phyloP scores from a whole-genome alignment of 805 yeast species.

The Yarrowia porcina region DNA sequence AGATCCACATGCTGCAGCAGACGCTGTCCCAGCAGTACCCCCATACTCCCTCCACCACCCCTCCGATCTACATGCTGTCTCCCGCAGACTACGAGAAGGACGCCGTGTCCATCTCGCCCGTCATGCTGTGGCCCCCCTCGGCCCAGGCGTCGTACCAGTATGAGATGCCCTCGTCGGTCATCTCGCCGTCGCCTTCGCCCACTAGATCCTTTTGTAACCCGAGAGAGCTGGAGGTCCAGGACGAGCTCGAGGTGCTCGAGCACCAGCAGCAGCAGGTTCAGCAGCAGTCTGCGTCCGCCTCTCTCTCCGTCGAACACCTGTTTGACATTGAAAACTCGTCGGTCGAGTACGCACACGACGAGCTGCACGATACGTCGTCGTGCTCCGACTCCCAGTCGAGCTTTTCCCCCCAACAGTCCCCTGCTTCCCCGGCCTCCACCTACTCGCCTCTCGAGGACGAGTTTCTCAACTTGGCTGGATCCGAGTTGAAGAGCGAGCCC shows the following conservation, averaged over 20 bases:
- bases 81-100: slow-evolving; percentile 11
- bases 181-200: slow-evolving; percentile 19
- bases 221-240: slow-evolving; percentile 22
- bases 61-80: slow-evolving; percentile 10
- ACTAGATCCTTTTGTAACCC: slow-evolving; percentile 20
- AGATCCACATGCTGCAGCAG: slow-evolving; percentile 25
- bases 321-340: slow-evolving; percentile 22
- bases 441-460: slow-evolving; percentile 23
- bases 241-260: slow-evolving; percentile 6
- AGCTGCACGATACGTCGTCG: slow-evolving; percentile 17
- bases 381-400: slow-evolving; percentile 24
- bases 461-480: slow-evolving; percentile 23
- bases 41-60: slow-evolving; percentile 13
- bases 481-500: slow-evolving; percentile 8
- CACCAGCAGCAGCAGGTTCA: too few species aligned
- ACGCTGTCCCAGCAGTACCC: slow-evolving; percentile 11
- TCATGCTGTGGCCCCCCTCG: slow-evolving; percentile 22
- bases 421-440: slow-evolving; percentile 21
- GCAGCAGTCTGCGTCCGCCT: too few species aligned
- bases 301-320: slow-evolving; percentile 21
- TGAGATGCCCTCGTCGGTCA: slow-evolving; percentile 3
- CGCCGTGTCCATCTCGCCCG: slow-evolving; percentile 10
- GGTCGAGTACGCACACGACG: slow-evolving; percentile 1
- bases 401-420: slow-evolving; percentile 22
- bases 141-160: neutral